Evolutionary conservation across 2,329 filamentous ascomycete species (phyloP).

Genomic region (Cytospora piceicola): DNA sequence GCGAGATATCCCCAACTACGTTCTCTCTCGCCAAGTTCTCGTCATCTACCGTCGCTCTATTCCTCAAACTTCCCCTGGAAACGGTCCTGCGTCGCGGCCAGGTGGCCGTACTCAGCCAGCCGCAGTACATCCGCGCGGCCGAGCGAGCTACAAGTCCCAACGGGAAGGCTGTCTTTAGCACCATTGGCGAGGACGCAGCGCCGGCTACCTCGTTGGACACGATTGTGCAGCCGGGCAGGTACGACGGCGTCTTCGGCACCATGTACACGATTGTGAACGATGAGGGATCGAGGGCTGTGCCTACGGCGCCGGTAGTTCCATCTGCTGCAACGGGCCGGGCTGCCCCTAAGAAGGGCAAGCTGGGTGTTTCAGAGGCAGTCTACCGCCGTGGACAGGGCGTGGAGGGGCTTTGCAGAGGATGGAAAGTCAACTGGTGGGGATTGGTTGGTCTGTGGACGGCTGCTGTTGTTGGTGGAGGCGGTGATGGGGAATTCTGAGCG

Average conservation of each 20-base stretch:
- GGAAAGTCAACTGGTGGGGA: slow-evolving; percentile 80
- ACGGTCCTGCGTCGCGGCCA: slow-evolving; percentile 90
- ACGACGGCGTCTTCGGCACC: slow-evolving; percentile 85
- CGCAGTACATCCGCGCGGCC: slow-evolving; percentile 55
- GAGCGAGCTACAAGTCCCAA: slow-evolving; percentile 37
- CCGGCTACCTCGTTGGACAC: slow-evolving; percentile 58
- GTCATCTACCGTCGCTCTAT: slow-evolving; percentile 77
- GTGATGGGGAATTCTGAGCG: slow-evolving; percentile 61
- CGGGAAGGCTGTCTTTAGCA: neutral
- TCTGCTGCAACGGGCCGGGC: slow-evolving; percentile 39
- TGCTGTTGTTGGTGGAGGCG: slow-evolving; percentile 63
- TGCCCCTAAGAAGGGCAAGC: slow-evolving; percentile 39
- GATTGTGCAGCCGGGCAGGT: slow-evolving; percentile 78
- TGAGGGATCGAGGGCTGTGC: slow-evolving; percentile 68
- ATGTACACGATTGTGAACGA: slow-evolving; percentile 86
- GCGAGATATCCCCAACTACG: slow-evolving; percentile 75
- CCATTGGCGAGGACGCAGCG: slow-evolving; percentile 33
- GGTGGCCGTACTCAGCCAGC: slow-evolving; percentile 68
- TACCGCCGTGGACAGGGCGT: slow-evolving; percentile 68
- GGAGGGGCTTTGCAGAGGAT: slow-evolving; percentile 71
- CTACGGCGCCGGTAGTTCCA: slow-evolving; percentile 37
- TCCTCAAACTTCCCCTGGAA: slow-evolving; percentile 87
- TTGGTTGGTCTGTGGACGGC: slow-evolving; percentile 75
- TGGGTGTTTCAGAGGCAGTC: slow-evolving; percentile 46
- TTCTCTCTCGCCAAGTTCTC: slow-evolving; percentile 85